Evolutionary conservation across 371 early-diverging fungal species (phyloP).

Genomic region (Syncephalastrum contaminatum): DNA sequence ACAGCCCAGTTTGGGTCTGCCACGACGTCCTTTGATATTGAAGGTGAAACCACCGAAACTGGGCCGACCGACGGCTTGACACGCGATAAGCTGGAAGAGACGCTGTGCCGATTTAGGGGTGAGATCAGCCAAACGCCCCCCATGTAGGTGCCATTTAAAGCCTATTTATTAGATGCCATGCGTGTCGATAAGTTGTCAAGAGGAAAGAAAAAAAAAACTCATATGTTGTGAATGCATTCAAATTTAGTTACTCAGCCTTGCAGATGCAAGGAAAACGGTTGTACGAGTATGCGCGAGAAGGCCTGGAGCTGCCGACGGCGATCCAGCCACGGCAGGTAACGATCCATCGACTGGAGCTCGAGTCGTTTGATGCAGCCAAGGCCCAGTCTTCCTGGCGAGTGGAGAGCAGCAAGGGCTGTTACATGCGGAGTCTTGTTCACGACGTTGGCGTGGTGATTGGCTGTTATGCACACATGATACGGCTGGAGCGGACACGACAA

Average conservation of each 20-base stretch:
- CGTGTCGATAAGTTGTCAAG: not conserved
- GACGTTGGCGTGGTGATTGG: slow-evolving; percentile 41
- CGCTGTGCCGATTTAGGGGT: slow-evolving; percentile 33
- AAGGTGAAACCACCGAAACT: slow-evolving; percentile 30
- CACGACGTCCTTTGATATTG: slow-evolving; percentile 50
- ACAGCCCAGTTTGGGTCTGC: slow-evolving; percentile 39
- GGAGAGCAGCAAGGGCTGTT: slow-evolving; percentile 47
- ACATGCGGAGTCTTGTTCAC: slow-evolving; percentile 50
- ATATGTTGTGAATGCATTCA: too few relatives aligned
- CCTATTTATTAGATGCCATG: not conserved
- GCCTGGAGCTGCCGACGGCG: slow-evolving; percentile 28
- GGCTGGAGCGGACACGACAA: slow-evolving; percentile 41
- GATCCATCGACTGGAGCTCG: slow-evolving; percentile 27
- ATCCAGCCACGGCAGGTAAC: slow-evolving; percentile 32
- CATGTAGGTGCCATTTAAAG: slow-evolving; percentile 30
- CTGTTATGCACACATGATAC: slow-evolving; percentile 46
- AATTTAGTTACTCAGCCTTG: slow-evolving; percentile 46
- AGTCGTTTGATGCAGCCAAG: slow-evolving; percentile 14
- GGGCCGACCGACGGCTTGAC: slow-evolving; percentile 30
- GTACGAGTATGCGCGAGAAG: slow-evolving; percentile 51
- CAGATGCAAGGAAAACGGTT: slow-evolving; percentile 46
- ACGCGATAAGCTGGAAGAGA: slow-evolving; percentile 15
- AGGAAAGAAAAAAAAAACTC: not conserved
- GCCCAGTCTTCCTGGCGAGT: slow-evolving; percentile 21
- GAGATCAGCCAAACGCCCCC: slow-evolving; percentile 48